Evolutionary conservation across 2,329 filamentous ascomycete species (phyloP), one percentile per base, ranked within the genome.

Genomic region (Exophiala sideris): DNA sequence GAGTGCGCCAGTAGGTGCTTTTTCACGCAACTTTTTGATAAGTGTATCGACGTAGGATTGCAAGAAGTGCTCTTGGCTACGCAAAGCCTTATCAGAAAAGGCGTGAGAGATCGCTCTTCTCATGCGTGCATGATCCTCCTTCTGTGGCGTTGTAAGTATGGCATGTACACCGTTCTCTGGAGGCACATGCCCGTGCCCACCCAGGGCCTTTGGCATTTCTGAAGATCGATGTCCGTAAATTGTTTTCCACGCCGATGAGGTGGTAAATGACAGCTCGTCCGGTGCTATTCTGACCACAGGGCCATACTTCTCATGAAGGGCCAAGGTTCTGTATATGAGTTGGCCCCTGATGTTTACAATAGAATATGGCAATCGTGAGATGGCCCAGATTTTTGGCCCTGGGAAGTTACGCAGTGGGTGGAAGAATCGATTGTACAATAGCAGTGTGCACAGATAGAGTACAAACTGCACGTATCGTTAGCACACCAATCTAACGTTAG

Each of bases 51-150:
- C 36, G 49, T 62, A 60, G 18, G 47, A 20, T 39, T 58, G 48
- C 18, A 62, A 32, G 5, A 60, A 38, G 1, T 64, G 56, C 46
- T 72, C 71, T 50, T 73, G 73, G 12, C 71, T 68, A 7, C 61
- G 59, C 10, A 78, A 46, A 2, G 70, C 69, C 40, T 66, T 67
- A 36, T 76, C 73, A 0, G 73, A 73, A 58, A 78, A 77, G 0
- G 70, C 72, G 40, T 70, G 67, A 0, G 67, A 64, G 4, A 76
- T 49, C 1, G 70, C 60, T 0, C 67, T 62, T 21, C 73, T 66
- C n/a, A 67, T 51, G 2, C 62, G 57, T 6, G 58, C 42, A 48
- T 71, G 69, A 3, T 66, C 58, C 3, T 41, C 7, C 21, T 60
- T 54, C 18, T 12, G 24, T n/a, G n/a, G n/a, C n/a, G n/a, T n/a